Conservation (phyloP, 768 basidiomycete species). For the Tricholomella constricta region DNA sequence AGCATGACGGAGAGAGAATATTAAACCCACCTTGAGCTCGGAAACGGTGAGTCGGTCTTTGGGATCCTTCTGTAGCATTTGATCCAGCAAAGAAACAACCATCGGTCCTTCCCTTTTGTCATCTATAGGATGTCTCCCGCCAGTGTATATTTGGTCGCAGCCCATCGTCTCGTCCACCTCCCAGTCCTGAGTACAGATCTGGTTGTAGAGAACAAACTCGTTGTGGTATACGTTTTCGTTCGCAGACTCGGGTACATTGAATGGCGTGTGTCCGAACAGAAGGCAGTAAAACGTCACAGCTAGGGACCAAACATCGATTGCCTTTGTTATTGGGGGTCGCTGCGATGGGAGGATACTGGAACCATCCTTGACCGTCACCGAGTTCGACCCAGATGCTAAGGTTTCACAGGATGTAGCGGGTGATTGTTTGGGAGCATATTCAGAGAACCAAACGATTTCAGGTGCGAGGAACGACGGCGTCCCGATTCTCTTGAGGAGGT, state of each 20-base stretch:
- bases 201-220: slow-evolving; percentile 41
- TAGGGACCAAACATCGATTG: slow-evolving; percentile 49
- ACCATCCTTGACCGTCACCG: neutral
- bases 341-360: slow-evolving; percentile 13
- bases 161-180: slow-evolving; percentile 39
- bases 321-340: slow-evolving; percentile 44
- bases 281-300: slow-evolving; percentile 50
- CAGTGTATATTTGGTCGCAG: slow-evolving; percentile 34
- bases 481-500: slow-evolving; percentile 41
- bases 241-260: slow-evolving; percentile 34
- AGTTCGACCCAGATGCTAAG: slow-evolving; percentile 11
- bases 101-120: slow-evolving; percentile 28
- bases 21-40: slow-evolving; percentile 48
- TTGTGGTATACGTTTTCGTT: slow-evolving; percentile 38
- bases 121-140: slow-evolving; percentile 35
- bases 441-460: slow-evolving; percentile 45
- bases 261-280: slow-evolving; percentile 47
- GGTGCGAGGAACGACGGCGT: slow-evolving; percentile 49
- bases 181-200: slow-evolving; percentile 46
- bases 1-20: slow-evolving; percentile 52
- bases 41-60: slow-evolving; percentile 29
- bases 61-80: slow-evolving; percentile 45
- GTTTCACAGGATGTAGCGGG: slow-evolving; percentile 24
- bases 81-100: slow-evolving; percentile 37
- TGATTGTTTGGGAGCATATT: slow-evolving; percentile 19